Percentiles rank a stretch among this genome's conserved stretches.
Evolutionary conservation across 2,329 filamentous ascomycete species (phyloP).

Genomic region (Fusarium sp.): DNA sequence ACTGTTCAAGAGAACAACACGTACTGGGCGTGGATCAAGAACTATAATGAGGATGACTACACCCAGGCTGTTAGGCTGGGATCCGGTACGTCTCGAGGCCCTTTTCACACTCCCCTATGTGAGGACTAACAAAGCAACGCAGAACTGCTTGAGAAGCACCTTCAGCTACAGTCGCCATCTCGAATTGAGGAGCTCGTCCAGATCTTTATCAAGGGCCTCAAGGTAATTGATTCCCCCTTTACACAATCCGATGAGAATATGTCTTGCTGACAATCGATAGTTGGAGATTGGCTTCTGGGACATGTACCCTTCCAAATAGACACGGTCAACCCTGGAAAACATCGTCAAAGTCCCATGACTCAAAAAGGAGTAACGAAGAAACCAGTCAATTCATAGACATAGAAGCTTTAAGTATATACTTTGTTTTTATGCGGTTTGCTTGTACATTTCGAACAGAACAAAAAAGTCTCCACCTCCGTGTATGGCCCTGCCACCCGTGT

Average conservation of each 20-base stretch:
- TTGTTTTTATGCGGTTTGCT: constrained; percentile 16
- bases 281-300: constrained; percentile 69
- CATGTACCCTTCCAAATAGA: constrained; percentile 58
- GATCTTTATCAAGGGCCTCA: constrained; percentile 90
- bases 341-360: not conserved
- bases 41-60: constrained; percentile 87
- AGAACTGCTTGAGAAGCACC: constrained; percentile 82
- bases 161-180: constrained; percentile 76
- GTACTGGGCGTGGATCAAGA: constrained; percentile 94
- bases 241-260: not conserved
- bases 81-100: constrained; percentile 61
- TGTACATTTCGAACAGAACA: not conserved
- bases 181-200: constrained; percentile 84
- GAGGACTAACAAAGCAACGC: not conserved
- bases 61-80: constrained; percentile 76
- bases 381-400: constrained; percentile 33
- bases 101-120: not conserved
- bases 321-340: not conserved
- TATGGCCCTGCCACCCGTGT: constrained; percentile 12
- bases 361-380: not conserved
- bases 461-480: constrained; percentile 8
- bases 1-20: constrained; percentile 73
- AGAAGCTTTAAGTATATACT: constrained; percentile 33
- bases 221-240: constrained; percentile 61
- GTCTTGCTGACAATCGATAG: constrained; percentile 43